Conservation (phyloP, 257 asterid species). For the Parsonsia alboflavescens region DNA sequence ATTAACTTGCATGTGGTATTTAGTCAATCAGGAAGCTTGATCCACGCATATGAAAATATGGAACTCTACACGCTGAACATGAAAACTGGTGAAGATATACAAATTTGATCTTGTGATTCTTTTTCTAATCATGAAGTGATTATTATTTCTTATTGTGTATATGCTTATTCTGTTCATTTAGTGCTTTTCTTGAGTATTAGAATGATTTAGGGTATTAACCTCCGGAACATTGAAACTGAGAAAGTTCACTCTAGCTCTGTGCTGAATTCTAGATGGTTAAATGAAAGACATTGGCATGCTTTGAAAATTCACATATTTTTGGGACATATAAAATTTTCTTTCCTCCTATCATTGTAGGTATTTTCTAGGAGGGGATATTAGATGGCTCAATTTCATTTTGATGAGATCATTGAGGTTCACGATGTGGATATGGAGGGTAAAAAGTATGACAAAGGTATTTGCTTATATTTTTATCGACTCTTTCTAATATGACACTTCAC, state of each 20-base stretch:
- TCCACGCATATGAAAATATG: no score
- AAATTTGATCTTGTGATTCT: no score
- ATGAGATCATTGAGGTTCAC: conserved; percentile 50
- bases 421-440: conserved; percentile 46
- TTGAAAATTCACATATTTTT: not conserved
- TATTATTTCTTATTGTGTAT: no score
- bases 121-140: no score
- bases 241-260: not conserved
- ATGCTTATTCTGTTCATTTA: not conserved
- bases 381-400: conserved; percentile 53
- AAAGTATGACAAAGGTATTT: conserved; percentile 63
- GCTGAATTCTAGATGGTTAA: not conserved
- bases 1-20: no score
- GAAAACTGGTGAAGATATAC: not conserved
- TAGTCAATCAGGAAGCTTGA: no score
- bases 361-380: not conserved
- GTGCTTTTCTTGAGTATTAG: no score
- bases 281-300: not conserved
- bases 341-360: not conserved
- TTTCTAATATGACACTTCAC: not conserved
- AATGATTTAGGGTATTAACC: no score
- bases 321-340: not conserved
- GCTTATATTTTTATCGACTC: not conserved
- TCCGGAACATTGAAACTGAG: no score
- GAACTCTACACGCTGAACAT: no score